A percentile compares a stretch with the other conserved stretches of the same genome.
Conservation (phyloP, 306 rosid genomes). For the Prunus mira region DNA sequence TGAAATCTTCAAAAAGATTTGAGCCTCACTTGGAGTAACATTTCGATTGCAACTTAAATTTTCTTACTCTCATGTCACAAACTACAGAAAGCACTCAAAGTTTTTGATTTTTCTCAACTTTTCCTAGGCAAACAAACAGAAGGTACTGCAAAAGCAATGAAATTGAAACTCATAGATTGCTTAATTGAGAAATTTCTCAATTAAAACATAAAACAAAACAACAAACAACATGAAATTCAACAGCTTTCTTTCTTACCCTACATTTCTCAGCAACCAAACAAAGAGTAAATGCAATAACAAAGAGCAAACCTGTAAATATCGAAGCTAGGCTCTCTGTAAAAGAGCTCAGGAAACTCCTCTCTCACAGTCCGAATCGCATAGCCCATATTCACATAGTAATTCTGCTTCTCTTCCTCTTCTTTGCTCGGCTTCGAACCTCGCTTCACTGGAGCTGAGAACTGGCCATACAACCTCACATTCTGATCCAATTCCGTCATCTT, state of each 20-base stretch:
- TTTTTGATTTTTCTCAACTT: neutral
- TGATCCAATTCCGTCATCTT: slow-evolving; percentile 34
- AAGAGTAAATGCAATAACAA: neutral
- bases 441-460: slow-evolving; percentile 62
- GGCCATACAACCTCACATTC: slow-evolving; percentile 44
- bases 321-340: slow-evolving; percentile 64
- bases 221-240: neutral
- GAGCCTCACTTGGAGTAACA: neutral
- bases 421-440: slow-evolving; percentile 57
- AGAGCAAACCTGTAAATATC: slow-evolving; percentile 63
- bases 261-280: slow-evolving; percentile 4
- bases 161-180: neutral
- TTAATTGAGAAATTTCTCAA: neutral
- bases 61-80: neutral
- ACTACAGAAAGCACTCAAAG: neutral
- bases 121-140: neutral
- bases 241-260: neutral
- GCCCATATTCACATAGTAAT: slow-evolving; percentile 73
- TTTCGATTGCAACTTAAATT: neutral
- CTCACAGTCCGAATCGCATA: slow-evolving; percentile 76
- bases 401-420: slow-evolving; percentile 73
- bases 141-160: neutral
- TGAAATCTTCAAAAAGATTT: neutral
- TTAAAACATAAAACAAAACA: neutral
- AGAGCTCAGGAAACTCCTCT: slow-evolving; percentile 74